Base-by-base conservation (phyloP, 371 early-diverging fungal genomes). In the Lichtheimia ramosa region DNA sequence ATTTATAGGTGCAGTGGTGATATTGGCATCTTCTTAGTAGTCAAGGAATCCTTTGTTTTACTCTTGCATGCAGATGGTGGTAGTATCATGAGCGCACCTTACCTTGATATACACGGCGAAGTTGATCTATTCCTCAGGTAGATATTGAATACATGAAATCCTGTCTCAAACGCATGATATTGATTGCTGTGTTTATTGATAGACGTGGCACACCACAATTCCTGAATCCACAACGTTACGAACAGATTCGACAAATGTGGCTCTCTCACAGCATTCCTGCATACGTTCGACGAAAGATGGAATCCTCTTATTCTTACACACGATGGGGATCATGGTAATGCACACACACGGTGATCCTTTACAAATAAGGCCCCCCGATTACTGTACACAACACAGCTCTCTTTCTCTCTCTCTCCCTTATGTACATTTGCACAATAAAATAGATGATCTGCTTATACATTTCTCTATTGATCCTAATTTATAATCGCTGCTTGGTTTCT, bases 71-170 rank as follows among this genome's bases (percentile, higher is more conserved):
- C 87, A 53, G 84, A 88, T 49, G 94, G 92, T 64, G 97, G 96
- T 14, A 86, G 82, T 62, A 92, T 92, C 60, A 86, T 92, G 75
- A 87, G 86, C 40, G 91, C 96, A 27, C 99, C 99, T 3, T 98
- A 96, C 68, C 74, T 97, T 40, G 97, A 98, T 65, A 77, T 86
- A 34, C 97, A 98, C 65, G 99, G 97, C 23, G 99, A 98, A 75
- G 89, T 89, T 0, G 80, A 80, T 56, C 55, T 80, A 8, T 73
- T 72, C 39, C 56, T 71, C 10, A 53, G 48, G 69, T 68, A 68
- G 49, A 34, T 10, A 34, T 34, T 34, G 10, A 34, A 34, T 8
- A 10, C 56, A 51, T 51, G 10, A 3, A 15, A n/a, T 51, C 51
- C 24, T 0, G 2, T 21, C 3, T 25, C 25, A 25, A 25, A 25